Evolutionary conservation across 1,139 yeast genomes (phyloP).

Genomic region (Taphrina pruni): DNA sequence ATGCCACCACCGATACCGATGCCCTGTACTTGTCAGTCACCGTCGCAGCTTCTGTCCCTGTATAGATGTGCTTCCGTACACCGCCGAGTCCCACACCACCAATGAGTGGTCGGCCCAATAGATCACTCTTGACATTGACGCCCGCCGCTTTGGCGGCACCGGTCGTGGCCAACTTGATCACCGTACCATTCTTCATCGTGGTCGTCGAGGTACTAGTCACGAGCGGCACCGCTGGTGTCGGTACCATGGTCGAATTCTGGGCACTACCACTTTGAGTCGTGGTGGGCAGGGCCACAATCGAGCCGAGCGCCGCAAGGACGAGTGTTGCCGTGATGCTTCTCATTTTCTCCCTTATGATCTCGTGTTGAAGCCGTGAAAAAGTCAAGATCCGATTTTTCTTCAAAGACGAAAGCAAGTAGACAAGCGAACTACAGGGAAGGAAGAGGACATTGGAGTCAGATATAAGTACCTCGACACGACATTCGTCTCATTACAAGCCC

Average conservation of each 20-base stretch:
- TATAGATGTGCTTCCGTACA: no score
- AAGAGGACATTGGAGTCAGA: neutral
- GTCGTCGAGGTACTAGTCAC: neutral
- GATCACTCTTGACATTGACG: conserved; percentile 27
- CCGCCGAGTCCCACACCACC: conserved; percentile 10
- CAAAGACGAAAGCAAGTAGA: no score
- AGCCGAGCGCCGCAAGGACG: neutral
- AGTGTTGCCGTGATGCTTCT: neutral
- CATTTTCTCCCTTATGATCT: neutral
- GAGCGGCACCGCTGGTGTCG: neutral
- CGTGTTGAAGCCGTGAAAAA: no score
- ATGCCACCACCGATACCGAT: conserved; percentile 24
- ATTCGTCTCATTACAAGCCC: neutral
- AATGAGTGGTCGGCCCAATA: conserved; percentile 27
- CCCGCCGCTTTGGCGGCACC: conserved; percentile 19
- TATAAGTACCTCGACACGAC: conserved; percentile 3
- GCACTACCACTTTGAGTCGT: neutral
- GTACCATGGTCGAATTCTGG: neutral
- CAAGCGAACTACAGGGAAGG: no score
- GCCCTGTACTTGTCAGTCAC: neutral
- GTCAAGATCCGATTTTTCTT: no score
- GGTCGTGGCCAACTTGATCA: conserved; percentile 2
- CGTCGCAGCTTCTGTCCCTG: neutral
- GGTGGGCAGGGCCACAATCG: neutral
- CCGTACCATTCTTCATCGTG: neutral